phyloP scores from a whole-genome alignment of 306 rosid genomes.

The Lathyrus oleraceus region DNA sequence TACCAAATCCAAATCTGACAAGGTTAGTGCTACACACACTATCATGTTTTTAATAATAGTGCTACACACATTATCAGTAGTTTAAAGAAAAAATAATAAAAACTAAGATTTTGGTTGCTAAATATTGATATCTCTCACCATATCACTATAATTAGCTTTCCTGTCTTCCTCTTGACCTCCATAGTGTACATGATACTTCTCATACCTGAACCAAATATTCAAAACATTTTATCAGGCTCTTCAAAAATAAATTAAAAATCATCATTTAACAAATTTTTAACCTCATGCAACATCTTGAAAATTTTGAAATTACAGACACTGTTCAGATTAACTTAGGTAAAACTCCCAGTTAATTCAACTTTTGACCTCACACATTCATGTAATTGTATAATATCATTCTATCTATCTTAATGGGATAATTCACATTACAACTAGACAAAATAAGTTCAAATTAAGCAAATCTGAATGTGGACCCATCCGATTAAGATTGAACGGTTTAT shows the following conservation, averaged over 20 bases:
- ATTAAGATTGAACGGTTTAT: background rate
- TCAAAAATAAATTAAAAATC: background rate
- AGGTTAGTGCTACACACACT: background rate
- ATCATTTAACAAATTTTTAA: background rate
- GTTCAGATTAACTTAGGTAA: background rate
- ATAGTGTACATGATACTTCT: constrained; percentile 82
- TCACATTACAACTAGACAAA: background rate
- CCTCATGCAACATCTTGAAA: background rate
- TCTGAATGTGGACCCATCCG: background rate
- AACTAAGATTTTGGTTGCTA: background rate
- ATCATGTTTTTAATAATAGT: background rate
- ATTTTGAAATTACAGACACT: background rate
- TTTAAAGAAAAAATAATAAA: background rate
- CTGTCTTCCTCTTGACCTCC: constrained; percentile 89
- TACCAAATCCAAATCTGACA: background rate
- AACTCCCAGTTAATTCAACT: constrained; percentile 6
- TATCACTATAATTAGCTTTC: constrained; percentile 79
- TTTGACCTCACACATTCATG: background rate
- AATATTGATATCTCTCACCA: constrained; percentile 61
- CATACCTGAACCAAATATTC: constrained; percentile 67
- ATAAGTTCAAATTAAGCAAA: background rate
- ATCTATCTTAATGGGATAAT: background rate
- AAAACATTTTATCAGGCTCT: constrained; percentile 16
- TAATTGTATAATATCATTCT: background rate
- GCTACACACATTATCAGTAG: background rate